These are phyloP conservation scores for Wickerhamomyces sydowiorum DNA, from an alignment of 805 yeast species.

Conservation along the genomic window DNA sequence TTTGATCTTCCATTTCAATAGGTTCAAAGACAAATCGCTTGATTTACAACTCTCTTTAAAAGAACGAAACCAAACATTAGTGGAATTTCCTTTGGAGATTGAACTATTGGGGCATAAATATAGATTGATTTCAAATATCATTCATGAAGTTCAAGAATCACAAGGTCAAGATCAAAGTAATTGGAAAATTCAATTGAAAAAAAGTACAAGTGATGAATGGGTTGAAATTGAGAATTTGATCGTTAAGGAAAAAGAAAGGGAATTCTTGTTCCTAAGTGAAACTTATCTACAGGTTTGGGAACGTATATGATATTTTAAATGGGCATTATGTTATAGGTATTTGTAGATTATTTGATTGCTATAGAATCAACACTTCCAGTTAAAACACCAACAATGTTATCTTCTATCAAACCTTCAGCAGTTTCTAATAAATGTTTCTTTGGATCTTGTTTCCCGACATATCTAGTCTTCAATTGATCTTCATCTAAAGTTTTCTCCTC, in stretches of 20 bases:
- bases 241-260: conserved; percentile 43
- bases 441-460: conserved; percentile 98
- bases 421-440: conserved; percentile 93
- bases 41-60: conserved; percentile 29
- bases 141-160: conserved; percentile 24
- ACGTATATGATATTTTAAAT: conserved; percentile 9
- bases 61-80: conserved; percentile 54
- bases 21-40: conserved; percentile 36
- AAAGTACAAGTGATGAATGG: conserved; percentile 47
- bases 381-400: conserved; percentile 79
- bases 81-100: conserved; percentile 44
- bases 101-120: conserved; percentile 30
- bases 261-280: conserved; percentile 56
- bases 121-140: conserved; percentile 43
- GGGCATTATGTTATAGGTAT: neutral
- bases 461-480: conserved; percentile 89
- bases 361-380: conserved; percentile 88
- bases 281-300: conserved; percentile 69
- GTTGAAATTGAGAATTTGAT: conserved; percentile 48
- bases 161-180: conserved; percentile 25
- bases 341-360: conserved; percentile 59
- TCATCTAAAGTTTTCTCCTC: conserved; percentile 88
- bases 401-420: conserved; percentile 81
- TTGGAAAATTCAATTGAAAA: conserved; percentile 47
- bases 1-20: conserved; percentile 50